Base-by-base conservation (phyloP, 805 yeast species). In the Suhomyces vadensis region DNA sequence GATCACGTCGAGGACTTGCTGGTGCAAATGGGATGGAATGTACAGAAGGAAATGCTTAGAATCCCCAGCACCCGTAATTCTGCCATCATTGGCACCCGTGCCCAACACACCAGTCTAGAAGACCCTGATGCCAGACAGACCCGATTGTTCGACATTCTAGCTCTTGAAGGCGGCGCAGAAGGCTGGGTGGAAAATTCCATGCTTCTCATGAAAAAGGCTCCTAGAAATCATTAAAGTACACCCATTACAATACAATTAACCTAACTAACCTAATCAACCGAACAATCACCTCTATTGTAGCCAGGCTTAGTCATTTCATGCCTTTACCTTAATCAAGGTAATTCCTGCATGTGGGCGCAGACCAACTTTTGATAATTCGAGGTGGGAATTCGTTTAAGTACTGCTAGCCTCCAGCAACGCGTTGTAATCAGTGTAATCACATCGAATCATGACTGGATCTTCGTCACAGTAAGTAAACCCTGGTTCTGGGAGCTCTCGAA, bases 1-100 rank as follows among this genome's bases (percentile, higher is more conserved):
- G 95, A 87, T 45, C 94, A 88, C 57, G 94, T 85, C 4, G 90
- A 82, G 49, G 79, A 80, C 31, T 54, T 90, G 17, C 81, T 96
- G 0, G 58, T 59, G 13, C 60, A 72, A 41, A 81, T 80, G 55
- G 97, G 97, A 0, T 92, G 98, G 98, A 67, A 75, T 10, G 85
- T 83, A 1, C 85, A 88, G 56, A 79, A 83, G 54, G 98, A 92
- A 61, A 85, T 86, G 85, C 67, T 92, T 37, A 75, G 98, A 46
- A 92, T 92, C 19, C 98, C 98, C 24, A 87, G 96, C 46, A 92
- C 98, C 0, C 72, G 97, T 61, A 92, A 92, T 58, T 89, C 95
- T 1, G 97, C 97, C 0, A 69, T 92, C 11, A 82, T 92, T 39
- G 96, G 95, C 0, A 73, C 78, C 41, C 64, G 71, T 29, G n/a